A percentile compares a stretch with the other conserved stretches of the same genome.
Conservation (phyloP, 441 rosid genomes). For the Pelargonium australe region DNA sequence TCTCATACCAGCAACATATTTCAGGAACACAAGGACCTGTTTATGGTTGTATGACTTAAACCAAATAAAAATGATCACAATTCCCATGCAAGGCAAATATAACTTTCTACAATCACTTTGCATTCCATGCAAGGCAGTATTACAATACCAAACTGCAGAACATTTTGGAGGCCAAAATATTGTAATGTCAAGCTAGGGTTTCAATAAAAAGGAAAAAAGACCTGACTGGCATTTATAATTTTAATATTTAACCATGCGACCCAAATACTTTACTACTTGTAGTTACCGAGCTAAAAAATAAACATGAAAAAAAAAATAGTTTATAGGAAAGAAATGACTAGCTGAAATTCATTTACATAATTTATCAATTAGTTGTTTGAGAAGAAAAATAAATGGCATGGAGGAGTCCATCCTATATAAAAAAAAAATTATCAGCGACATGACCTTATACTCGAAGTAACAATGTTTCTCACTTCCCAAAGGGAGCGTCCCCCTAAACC, state of each 20-base stretch:
- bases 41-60: not conserved
- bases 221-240: not conserved
- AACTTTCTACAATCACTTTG: not conserved
- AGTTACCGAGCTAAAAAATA: not conserved
- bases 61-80: not conserved
- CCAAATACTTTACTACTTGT: not conserved
- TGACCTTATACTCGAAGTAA: too few relatives aligned
- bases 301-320: not conserved
- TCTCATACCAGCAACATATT: slow-evolving; percentile 30
- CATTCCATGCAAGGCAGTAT: not conserved
- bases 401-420: not conserved
- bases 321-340: not conserved
- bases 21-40: not conserved
- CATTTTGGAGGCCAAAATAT: not conserved
- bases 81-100: not conserved
- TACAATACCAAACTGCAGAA: not conserved
- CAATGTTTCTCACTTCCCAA: too few relatives aligned
- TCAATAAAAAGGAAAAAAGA: not conserved
- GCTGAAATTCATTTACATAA: not conserved
- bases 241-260: not conserved
- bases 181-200: not conserved
- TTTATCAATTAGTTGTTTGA: not conserved
- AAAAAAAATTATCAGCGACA: too few relatives aligned
- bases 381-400: not conserved
- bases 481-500: too few relatives aligned